Conservation (phyloP, 2,329 filamentous ascomycete species). For the Cryoendolithus antarcticus region DNA sequence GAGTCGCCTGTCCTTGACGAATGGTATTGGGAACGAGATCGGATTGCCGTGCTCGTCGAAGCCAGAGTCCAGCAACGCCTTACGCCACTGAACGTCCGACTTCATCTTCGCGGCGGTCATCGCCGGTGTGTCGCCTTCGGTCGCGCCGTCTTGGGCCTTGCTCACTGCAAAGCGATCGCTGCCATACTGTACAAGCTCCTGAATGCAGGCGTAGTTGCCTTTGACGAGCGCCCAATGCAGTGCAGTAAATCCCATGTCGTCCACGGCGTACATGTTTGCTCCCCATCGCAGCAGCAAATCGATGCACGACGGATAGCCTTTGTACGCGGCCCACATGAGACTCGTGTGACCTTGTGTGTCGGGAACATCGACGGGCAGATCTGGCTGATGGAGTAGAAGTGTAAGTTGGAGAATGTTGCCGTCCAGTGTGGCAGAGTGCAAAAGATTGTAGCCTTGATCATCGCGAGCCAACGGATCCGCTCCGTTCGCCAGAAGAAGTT, state of each 20-base stretch:
- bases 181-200: conserved; percentile 92
- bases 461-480: conserved; percentile 88
- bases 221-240: conserved; percentile 95
- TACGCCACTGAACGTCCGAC: conserved; percentile 67
- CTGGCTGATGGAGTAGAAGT: conserved; percentile 73
- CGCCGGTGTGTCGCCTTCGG: conserved; percentile 76
- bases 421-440: conserved; percentile 94
- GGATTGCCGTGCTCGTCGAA: conserved; percentile 69
- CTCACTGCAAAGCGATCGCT: conserved; percentile 87
- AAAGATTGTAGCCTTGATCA: conserved; percentile 91
- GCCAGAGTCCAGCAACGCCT: conserved; percentile 70
- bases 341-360: conserved; percentile 87
- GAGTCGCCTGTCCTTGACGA: conserved; percentile 61
- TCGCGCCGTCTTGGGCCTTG: conserved; percentile 27
- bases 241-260: conserved; percentile 88
- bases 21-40: conserved; percentile 60
- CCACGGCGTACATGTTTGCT: conserved; percentile 77
- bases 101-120: conserved; percentile 84
- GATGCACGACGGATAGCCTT: conserved; percentile 84
- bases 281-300: conserved; percentile 91
- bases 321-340: conserved; percentile 98
- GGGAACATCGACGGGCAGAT: conserved; percentile 82
- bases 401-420: conserved; percentile 85
- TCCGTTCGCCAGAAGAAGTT: conserved; percentile 79
- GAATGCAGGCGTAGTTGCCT: conserved; percentile 75